Evolutionary conservation across 331 rosid genomes (phyloP).

Genomic region (Quercus phellos): DNA sequence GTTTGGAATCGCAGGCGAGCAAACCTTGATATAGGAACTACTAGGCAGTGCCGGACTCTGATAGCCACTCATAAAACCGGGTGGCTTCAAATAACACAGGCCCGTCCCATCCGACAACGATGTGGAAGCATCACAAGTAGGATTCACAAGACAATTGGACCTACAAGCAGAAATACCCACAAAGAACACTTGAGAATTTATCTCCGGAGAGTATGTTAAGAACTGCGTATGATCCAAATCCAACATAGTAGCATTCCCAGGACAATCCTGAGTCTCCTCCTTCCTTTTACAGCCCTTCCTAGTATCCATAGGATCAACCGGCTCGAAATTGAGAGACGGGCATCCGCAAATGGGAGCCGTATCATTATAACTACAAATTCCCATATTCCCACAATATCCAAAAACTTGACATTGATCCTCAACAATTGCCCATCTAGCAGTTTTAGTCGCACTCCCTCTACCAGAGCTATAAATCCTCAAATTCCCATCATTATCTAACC

Average conservation of each 20-base stretch:
- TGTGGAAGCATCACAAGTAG: conserved; percentile 62
- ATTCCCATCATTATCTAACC: conserved; percentile 69
- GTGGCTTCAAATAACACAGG: conserved; percentile 41
- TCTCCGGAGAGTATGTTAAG: conserved; percentile 51
- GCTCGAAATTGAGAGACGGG: conserved; percentile 66
- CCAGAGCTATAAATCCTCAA: conserved; percentile 59
- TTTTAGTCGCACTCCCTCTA: conserved; percentile 36
- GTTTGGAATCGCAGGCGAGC: conserved; percentile 48
- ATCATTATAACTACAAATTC: conserved; percentile 73
- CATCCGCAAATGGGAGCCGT: conserved; percentile 58
- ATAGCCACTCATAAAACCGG: conserved; percentile 57
- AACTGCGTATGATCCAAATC: conserved; percentile 41
- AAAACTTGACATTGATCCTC: conserved; percentile 65
- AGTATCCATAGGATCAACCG: conserved; percentile 43
- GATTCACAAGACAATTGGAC: conserved; percentile 52
- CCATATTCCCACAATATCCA: conserved; percentile 74
- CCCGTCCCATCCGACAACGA: conserved; percentile 71
- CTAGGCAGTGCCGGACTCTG: conserved; percentile 55
- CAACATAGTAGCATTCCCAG: conserved; percentile 48
- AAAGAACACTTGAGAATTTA: conserved; percentile 18
- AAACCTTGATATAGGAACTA: conserved; percentile 69
- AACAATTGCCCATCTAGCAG: conserved; percentile 68
- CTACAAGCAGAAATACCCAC: conserved; percentile 56
- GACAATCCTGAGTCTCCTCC: conserved; percentile 45
- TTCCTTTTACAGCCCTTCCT: conserved; percentile 76